Conservation (phyloP, 768 basidiomycete genomes). For the Mycena galopus region DNA sequence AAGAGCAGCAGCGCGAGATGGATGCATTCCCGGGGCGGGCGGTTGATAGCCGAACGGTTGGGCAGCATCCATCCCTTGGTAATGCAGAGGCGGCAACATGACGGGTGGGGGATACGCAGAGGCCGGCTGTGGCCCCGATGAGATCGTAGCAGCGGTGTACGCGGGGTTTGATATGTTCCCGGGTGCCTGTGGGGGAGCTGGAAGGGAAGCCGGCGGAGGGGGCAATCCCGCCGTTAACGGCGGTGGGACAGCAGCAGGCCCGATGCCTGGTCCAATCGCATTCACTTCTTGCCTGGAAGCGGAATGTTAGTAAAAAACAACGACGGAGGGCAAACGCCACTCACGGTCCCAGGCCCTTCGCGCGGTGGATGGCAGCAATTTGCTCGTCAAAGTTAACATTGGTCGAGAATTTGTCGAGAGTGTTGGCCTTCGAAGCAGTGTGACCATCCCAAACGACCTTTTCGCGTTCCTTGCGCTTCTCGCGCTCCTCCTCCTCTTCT, state of each 20-base stretch:
- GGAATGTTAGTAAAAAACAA: neutral
- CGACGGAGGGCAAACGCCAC: constrained; percentile 46
- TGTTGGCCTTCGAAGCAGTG: constrained; percentile 92
- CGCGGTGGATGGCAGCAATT: constrained; percentile 95
- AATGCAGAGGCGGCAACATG: constrained; percentile 88
- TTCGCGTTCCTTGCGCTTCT: constrained; percentile 88
- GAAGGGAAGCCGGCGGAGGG: constrained; percentile 79
- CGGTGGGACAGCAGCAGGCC: constrained; percentile 80
- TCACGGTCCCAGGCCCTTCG: constrained; percentile 90
- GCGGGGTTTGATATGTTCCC: constrained; percentile 53
- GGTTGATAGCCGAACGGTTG: constrained; percentile 88
- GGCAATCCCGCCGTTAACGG: constrained; percentile 72
- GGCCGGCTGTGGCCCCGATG: constrained; percentile 93
- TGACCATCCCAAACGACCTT: constrained; percentile 99
- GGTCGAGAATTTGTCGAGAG: constrained; percentile 92
- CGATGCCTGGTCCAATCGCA: constrained; percentile 90
- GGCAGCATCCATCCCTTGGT: constrained; percentile 81
- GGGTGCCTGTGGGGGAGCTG: constrained; percentile 72
- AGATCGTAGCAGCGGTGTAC: constrained; percentile 87
- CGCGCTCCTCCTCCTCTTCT: constrained; percentile 89
- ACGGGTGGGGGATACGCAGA: constrained; percentile 80
- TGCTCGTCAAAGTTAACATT: constrained; percentile 98
- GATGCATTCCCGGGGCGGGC: constrained; percentile 75
- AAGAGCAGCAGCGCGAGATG: constrained; percentile 73
- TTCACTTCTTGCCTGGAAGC: constrained; percentile 75